phyloP scores from a whole-genome alignment of 208 protist species.

The Crithidia thermophila region DNA sequence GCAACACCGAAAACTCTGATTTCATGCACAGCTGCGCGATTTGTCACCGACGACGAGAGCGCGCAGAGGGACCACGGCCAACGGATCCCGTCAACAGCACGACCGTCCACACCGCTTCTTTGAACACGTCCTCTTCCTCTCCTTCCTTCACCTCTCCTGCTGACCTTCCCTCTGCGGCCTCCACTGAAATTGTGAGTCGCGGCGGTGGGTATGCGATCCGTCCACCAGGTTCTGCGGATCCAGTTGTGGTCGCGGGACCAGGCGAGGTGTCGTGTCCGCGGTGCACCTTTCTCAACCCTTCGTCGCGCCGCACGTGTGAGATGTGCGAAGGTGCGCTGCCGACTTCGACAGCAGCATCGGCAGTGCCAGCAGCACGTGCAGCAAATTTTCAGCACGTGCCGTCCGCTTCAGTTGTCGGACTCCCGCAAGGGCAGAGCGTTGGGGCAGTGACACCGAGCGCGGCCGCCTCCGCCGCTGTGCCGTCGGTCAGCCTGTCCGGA shows the following conservation, averaged over 20 bases:
- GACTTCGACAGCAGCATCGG: neutral
- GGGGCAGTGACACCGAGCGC: neutral
- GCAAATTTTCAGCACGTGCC: neutral
- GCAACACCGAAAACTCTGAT: conserved; percentile 16
- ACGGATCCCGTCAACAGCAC: too few species aligned
- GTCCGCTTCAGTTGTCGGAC: neutral
- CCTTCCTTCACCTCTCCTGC: neutral
- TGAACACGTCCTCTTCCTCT: neutral
- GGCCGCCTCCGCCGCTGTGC: conserved; percentile 4
- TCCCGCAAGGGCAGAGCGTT: too few species aligned
- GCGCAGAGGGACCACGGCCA: conserved; percentile 23
- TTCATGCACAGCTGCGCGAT: conserved; percentile 28
- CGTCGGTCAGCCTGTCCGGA: conserved; percentile 9
- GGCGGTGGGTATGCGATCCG: too few species aligned
- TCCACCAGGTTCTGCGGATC: neutral
- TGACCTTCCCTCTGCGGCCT: too few species aligned
- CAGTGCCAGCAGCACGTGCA: neutral
- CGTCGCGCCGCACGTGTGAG: conserved; percentile 20
- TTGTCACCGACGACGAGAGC: conserved; percentile 23
- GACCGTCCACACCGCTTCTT: too few species aligned
- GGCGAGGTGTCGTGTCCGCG: conserved; percentile 36
- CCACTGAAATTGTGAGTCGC: too few species aligned
- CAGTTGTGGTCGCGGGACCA: conserved; percentile 4
- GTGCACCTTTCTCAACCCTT: conserved; percentile 43
- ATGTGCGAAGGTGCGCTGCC: conserved; percentile 37